phyloP scores from a whole-genome alignment of 169 alveolate genomes.

The Cardiosporidium cionae region DNA sequence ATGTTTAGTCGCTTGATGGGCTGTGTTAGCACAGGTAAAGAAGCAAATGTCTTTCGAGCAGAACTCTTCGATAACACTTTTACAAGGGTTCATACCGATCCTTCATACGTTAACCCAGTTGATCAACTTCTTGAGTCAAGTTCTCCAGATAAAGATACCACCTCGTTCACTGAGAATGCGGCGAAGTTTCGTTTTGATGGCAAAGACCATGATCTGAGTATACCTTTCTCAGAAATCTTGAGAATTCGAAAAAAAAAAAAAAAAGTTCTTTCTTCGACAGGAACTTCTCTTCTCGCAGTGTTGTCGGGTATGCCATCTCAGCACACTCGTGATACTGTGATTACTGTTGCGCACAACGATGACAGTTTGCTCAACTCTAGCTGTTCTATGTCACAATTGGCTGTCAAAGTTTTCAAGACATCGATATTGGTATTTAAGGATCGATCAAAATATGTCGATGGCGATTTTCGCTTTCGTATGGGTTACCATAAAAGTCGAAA shows the following conservation, averaged over 20 bases:
- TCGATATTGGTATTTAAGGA: constrained; percentile 95
- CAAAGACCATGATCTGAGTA: no score
- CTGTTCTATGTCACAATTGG: constrained; percentile 65
- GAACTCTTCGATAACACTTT: no score
- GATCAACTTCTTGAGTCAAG: no score
- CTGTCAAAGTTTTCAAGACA: constrained; percentile 95
- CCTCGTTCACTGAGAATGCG: not conserved
- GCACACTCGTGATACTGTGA: no score
- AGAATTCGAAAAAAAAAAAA: constrained; percentile 9
- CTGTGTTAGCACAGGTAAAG: constrained; percentile 88
- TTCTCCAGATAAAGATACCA: not conserved
- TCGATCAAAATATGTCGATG: constrained; percentile 95
- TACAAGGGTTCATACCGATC: not conserved
- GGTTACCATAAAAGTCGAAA: constrained; percentile 82
- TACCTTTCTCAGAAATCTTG: not conserved
- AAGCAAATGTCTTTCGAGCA: constrained; percentile 80
- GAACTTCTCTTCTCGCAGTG: not conserved
- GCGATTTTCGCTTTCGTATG: constrained; percentile 95
- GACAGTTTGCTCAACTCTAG: constrained; percentile 4
- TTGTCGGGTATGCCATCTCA: not conserved
- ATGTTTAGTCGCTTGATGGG: constrained; percentile 85
- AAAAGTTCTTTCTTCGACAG: not conserved
- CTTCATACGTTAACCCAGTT: not conserved
- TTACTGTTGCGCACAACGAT: no score
- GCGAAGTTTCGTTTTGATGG: not conserved